These are phyloP conservation scores for Auricularia auricula-judae DNA, from an alignment of 768 basidiomycete species.

Conservation along the genomic window DNA sequence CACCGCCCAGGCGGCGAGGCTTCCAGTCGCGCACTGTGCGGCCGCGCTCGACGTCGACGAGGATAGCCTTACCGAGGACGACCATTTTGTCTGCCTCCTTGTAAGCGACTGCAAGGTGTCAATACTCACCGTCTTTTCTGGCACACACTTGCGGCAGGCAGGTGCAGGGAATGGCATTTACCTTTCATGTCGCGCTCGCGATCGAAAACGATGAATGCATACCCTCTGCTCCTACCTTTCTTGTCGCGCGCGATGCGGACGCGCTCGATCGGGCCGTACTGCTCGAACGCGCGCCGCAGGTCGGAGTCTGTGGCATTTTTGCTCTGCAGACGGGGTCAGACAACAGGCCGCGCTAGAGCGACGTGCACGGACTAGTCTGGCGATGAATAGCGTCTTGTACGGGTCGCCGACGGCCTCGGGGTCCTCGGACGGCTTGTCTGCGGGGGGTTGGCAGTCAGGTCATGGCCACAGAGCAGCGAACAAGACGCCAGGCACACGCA, in stretches of 20 bases:
- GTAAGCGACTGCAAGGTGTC: constrained; percentile 60
- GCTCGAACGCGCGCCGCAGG: constrained; percentile 89
- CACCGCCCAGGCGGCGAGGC: constrained; percentile 91
- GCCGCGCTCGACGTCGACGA: constrained; percentile 97
- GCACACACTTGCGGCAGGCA: not conserved
- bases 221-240: constrained; percentile 78
- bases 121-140: constrained; percentile 1
- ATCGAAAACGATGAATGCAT: constrained; percentile 96
- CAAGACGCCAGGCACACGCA: constrained; percentile 26
- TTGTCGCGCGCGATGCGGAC: constrained; percentile 89
- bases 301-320: constrained; percentile 88
- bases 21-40: constrained; percentile 99
- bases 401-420: constrained; percentile 88
- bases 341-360: constrained; percentile 7
- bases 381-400: constrained; percentile 96
- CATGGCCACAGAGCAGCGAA: not conserved
- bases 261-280: constrained; percentile 88
- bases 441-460: too few species aligned
- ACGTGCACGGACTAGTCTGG: constrained; percentile 58
- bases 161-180: constrained; percentile 24
- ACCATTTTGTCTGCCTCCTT: constrained; percentile 97
- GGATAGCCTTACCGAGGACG: constrained; percentile 89
- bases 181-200: constrained; percentile 99
- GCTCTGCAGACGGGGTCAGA: constrained; percentile 41
- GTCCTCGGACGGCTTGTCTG: constrained; percentile 92